phyloP scores from a whole-genome alignment of 208 protist genomes.

The Paratrypanosoma confusum region DNA sequence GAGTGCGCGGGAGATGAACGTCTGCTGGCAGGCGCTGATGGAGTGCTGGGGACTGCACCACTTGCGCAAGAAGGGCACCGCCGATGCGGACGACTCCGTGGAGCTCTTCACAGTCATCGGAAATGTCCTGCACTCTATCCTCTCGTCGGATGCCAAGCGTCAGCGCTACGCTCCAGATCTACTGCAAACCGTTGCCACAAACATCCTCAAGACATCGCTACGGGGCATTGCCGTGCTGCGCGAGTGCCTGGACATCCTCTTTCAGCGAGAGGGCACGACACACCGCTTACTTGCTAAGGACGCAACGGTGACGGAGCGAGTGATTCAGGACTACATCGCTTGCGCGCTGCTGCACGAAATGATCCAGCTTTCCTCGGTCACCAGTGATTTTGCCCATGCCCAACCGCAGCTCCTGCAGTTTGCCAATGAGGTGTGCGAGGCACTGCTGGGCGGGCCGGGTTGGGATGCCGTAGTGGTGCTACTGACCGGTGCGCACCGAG shows the following conservation, averaged over 20 bases:
- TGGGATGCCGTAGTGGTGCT: too few relatives aligned
- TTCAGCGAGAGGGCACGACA: too few relatives aligned
- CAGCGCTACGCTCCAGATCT: conserved; percentile 22
- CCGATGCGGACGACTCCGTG: conserved; percentile 24
- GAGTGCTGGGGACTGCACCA: conserved; percentile 80
- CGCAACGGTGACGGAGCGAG: too few relatives aligned
- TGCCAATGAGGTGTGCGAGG: too few relatives aligned
- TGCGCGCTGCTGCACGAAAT: too few relatives aligned
- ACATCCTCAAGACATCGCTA: conserved; percentile 29
- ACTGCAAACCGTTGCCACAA: conserved; percentile 15
- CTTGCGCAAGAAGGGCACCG: conserved; percentile 38
- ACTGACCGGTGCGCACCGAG: too few relatives aligned
- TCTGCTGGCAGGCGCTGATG: conserved; percentile 49
- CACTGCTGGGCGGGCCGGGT: too few relatives aligned
- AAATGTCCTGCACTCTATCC: conserved; percentile 21
- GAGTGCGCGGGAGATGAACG: conserved; percentile 35
- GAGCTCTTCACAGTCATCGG: conserved; percentile 64
- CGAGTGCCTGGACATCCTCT: conserved; percentile 33
- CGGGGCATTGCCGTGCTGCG: conserved; percentile 35
- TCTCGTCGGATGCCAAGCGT: conserved; percentile 21
- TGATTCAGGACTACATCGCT: too few relatives aligned
- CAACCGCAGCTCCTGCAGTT: too few relatives aligned
- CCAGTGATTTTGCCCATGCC: too few relatives aligned
- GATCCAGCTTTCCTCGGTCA: too few relatives aligned
- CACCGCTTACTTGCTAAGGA: too few relatives aligned